Base-by-base conservation (phyloP, 2,329 filamentous ascomycete genomes). In the Fusarium proliferatum region DNA sequence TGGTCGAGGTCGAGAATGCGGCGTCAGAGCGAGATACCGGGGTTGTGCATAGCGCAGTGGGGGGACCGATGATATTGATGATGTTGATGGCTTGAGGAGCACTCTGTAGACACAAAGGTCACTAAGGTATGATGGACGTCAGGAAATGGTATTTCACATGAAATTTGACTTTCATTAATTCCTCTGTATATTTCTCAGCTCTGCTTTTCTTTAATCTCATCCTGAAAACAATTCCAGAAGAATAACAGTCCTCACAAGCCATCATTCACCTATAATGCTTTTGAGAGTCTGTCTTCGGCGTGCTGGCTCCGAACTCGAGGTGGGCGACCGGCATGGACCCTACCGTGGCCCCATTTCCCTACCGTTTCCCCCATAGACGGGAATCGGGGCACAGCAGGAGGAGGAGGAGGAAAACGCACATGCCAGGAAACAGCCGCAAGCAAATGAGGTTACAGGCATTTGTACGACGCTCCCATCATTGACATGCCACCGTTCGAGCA, bases 371-470 rank as follows among this genome's bases (percentile, higher is more conserved):
- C 43, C 60, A 58, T 41, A 9, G 33, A 46, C 36, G 21, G 38
- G 55, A 52, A 52, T 64, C 61, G 55, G 30, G 55, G 48, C 43
- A 57, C 26, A 30, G 39, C 26, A 48, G 43, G 60, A 66, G 28
- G 48, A 56, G 26, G 41, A 48, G 43, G 60, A 66, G 28, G 48
- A 56, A 53, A 60, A 61, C 71, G 68, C 77, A 79, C 76, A 77
- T 79, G 75, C 76, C 75, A 78, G 69, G 39, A 75, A 73, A 76
- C 65, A 68, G 73, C 16, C 69, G 58, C 64, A 79, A 71, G 71
- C 73, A 78, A 77, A 77, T 77, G 59, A 76, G 69, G 30, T 56
- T 49, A n/a, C 58, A 69, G 63, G 64, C 65, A 75, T 76, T 76
- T 77, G 64, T 66, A 74, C 68, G 48, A 77, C 61, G 58, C 38